A percentile compares a stretch with the other conserved stretches of the same genome.
Evolutionary conservation across 108 stramenopile genomes (phyloP).

Genomic region (Nitzschia inconspicua): DNA sequence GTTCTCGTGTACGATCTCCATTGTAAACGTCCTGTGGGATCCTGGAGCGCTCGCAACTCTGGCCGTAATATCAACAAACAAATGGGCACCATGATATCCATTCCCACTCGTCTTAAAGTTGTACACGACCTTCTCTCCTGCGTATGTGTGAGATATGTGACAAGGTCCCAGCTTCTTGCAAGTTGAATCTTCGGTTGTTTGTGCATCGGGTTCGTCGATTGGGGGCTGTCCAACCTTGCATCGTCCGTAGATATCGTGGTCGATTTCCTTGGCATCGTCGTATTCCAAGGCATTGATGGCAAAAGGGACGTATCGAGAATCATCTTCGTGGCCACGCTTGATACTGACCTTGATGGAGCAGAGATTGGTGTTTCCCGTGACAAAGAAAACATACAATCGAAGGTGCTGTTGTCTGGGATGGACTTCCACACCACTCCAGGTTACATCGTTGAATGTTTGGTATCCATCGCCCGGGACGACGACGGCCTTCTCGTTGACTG

Average conservation of each 20-base stretch:
- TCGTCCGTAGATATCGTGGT: background rate
- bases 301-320: background rate
- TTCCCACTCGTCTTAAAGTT: background rate
- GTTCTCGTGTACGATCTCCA: background rate
- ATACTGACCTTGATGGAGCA: background rate
- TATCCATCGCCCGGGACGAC: constrained; percentile 1
- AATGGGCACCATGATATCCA: background rate
- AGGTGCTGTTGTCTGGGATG: background rate
- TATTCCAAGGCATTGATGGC: background rate
- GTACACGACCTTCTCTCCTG: background rate
- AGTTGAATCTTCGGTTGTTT: background rate
- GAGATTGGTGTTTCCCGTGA: background rate
- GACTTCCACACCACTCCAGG: background rate
- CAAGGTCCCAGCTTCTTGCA: background rate
- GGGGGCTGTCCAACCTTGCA: background rate
- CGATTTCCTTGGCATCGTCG: background rate
- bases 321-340: background rate
- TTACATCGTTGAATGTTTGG: background rate
- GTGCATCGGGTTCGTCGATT: constrained; percentile 4
- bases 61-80: background rate
- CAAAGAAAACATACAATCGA: constrained; percentile 1
- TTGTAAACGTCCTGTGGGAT: background rate
- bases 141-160: background rate
- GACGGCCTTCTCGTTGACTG: background rate
- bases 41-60: background rate